Conservation (phyloP, 2,329 filamentous ascomycete species). For the Tricladium varicosporioides region DNA sequence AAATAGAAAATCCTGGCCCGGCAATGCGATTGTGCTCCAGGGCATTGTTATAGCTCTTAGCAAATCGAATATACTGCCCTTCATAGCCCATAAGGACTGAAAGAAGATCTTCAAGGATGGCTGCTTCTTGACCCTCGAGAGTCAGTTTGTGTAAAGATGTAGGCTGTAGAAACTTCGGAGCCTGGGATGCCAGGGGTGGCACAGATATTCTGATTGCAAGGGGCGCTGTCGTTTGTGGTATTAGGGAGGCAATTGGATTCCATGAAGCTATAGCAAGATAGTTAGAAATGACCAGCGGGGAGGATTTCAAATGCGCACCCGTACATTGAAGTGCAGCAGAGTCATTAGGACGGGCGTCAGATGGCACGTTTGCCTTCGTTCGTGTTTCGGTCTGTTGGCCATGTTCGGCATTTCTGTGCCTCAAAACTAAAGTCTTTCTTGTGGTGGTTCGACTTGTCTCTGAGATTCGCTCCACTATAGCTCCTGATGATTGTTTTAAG, state of each 20-base stretch:
- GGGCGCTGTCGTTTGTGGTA: slow-evolving; percentile 60
- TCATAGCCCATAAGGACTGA: slow-evolving; percentile 98
- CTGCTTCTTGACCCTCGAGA: slow-evolving; percentile 79
- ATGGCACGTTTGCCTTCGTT: neutral
- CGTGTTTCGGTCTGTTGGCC: neutral
- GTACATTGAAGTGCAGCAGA: neutral
- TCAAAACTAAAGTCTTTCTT: neutral
- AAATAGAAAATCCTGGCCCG: slow-evolving; percentile 77
- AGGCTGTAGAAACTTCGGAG: slow-evolving; percentile 68
- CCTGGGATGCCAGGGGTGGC: slow-evolving; percentile 72
- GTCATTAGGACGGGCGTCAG: neutral
- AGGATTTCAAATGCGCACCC: neutral
- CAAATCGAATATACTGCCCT: slow-evolving; percentile 93
- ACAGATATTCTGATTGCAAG: slow-evolving; percentile 49
- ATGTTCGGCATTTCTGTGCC: neutral
- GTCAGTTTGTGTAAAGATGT: slow-evolving; percentile 67
- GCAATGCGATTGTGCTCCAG: slow-evolving; percentile 84
- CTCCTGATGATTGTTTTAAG: neutral
- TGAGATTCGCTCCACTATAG: neutral
- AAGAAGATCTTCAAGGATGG: slow-evolving; percentile 83
- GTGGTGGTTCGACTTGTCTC: neutral
- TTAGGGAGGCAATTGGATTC: slow-evolving; percentile 76
- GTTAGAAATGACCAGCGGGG: neutral
- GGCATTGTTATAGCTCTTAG: slow-evolving; percentile 75
- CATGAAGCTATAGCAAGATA: slow-evolving; percentile 50